Percentiles rank a stretch among this genome's conserved stretches.
Evolutionary conservation across 192 early-diverging fungal genomes (phyloP).

Genomic region (Umbelopsis sp.): DNA sequence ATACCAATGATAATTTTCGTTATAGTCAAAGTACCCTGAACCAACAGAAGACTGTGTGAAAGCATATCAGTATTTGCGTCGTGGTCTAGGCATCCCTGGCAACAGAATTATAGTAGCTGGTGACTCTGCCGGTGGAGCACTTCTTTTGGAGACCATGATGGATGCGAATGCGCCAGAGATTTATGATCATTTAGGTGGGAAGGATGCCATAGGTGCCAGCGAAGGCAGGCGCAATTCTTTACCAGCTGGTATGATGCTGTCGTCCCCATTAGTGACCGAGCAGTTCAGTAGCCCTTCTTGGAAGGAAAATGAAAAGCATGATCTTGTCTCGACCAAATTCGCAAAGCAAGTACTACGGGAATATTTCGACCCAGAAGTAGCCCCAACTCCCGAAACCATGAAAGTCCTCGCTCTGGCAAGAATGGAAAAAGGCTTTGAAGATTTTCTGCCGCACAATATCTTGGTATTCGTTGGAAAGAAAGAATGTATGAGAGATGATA

Average conservation of each 20-base stretch:
- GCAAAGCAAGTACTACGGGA: constrained; percentile 23
- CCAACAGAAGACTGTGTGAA: constrained; percentile 1
- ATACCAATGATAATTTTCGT: neutral
- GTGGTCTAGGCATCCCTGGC: constrained; percentile 19
- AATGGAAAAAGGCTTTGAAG: constrained; percentile 11
- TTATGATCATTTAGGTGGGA: constrained; percentile 3
- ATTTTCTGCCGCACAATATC: constrained; percentile 22
- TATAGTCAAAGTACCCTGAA: constrained; percentile 20
- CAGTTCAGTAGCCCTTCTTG: constrained; percentile 23
- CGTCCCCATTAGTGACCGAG: constrained; percentile 31
- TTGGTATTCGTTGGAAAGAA: constrained; percentile 22
- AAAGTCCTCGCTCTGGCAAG: constrained; percentile 7
- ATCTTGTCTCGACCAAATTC: constrained; percentile 19
- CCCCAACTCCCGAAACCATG: constrained; percentile 4
- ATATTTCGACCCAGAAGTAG: constrained; percentile 19
- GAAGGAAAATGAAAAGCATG: constrained; percentile 25
- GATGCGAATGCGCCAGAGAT: constrained; percentile 25
- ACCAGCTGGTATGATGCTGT: constrained; percentile 32
- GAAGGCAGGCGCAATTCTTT: constrained; percentile 2
- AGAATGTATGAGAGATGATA: constrained; percentile 31
- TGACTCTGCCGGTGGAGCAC: constrained; percentile 35
- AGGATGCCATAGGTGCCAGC: neutral
- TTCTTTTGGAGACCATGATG: constrained; percentile 30
- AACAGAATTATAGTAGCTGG: constrained; percentile 28
- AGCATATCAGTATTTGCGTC: constrained; percentile 20